Evolutionary conservation across 2,329 filamentous ascomycete species (phyloP).

Genomic region (Colletotrichum coccodes): DNA sequence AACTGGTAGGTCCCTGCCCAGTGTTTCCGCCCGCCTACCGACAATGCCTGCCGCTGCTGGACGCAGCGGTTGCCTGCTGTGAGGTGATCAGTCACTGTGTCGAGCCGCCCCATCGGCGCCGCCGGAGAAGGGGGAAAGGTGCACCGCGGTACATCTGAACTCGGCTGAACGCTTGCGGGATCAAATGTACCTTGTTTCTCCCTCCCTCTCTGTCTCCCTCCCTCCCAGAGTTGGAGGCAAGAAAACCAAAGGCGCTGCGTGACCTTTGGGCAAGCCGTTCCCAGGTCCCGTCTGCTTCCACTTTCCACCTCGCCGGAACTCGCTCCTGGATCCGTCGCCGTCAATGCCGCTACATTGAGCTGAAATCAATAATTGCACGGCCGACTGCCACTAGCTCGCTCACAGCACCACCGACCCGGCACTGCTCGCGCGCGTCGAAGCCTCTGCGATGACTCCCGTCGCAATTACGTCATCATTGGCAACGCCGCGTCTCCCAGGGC

Average conservation of each 20-base stretch:
- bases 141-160: not conserved
- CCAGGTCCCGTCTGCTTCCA: not conserved
- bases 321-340: constrained; percentile 4
- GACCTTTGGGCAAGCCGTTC: not conserved
- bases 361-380: not conserved
- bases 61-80: not conserved
- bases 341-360: constrained; percentile 1
- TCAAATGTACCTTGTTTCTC: not conserved
- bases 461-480: not conserved
- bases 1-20: not conserved
- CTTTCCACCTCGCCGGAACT: not conserved
- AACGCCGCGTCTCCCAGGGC: not conserved
- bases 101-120: constrained; percentile 2
- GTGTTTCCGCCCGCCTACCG: constrained; percentile 23
- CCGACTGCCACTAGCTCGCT: not conserved
- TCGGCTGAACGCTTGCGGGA: not conserved
- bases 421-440: not conserved
- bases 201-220: not conserved
- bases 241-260: not conserved
- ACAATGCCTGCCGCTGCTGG: constrained; percentile 18
- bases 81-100: not conserved
- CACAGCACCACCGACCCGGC: not conserved
- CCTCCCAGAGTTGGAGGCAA: not conserved
- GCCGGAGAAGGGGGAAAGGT: constrained; percentile 17
- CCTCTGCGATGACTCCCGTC: not conserved